Conservation (phyloP, 192 early-diverging fungal genomes). For the Entomortierella chlamydospora region DNA sequence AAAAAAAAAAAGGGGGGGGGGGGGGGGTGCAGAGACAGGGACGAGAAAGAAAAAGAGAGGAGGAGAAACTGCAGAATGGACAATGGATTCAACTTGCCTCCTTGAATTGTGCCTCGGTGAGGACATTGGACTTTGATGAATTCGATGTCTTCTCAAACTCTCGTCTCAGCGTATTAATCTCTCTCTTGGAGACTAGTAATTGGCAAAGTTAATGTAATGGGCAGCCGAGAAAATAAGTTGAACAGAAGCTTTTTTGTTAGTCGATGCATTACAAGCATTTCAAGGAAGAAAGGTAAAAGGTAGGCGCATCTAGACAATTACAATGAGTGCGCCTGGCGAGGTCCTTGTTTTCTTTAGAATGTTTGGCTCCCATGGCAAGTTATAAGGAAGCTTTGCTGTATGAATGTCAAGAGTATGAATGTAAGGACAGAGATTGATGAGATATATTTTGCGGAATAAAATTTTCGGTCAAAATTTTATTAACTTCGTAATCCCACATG, state of each 20-base stretch:
- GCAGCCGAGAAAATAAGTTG: too few species aligned
- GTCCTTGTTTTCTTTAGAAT: slow-evolving; percentile 64
- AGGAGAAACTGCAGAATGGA: not conserved
- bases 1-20: not conserved
- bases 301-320: too few species aligned
- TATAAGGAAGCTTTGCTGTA: not conserved
- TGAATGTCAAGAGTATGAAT: too few species aligned
- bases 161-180: slow-evolving; percentile 61
- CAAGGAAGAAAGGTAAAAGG: too few species aligned
- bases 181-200: slow-evolving; percentile 57
- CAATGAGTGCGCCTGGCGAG: slow-evolving; percentile 63
- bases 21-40: not conserved
- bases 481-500: too few species aligned
- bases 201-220: too few species aligned
- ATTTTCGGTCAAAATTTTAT: too few species aligned
- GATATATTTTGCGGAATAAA: too few species aligned
- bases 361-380: slow-evolving; percentile 59
- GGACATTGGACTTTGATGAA: slow-evolving; percentile 58
- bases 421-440: not conserved
- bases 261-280: too few species aligned
- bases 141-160: slow-evolving; percentile 59
- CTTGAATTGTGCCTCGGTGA: slow-evolving; percentile 80
- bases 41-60: not conserved
- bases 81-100: slow-evolving; percentile 55
- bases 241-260: not conserved